These are phyloP conservation scores for Thelephora terrestris DNA, from an alignment of 1,284 basidiomycete species.

Conservation along the genomic window DNA sequence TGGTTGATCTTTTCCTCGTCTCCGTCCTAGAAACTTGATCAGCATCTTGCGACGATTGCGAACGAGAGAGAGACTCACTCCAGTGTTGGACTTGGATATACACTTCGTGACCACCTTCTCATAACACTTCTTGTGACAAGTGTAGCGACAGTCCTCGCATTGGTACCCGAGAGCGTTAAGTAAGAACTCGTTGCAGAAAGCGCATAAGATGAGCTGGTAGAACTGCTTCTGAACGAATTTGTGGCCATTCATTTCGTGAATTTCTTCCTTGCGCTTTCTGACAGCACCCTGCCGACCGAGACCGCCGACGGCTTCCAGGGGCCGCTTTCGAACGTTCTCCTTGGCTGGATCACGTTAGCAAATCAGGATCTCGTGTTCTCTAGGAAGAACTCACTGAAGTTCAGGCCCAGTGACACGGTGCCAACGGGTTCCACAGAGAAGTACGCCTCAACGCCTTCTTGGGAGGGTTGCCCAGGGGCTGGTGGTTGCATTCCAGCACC, in stretches of 20 bases:
- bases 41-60: conserved; percentile 4
- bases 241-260: conserved; percentile 99
- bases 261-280: conserved; percentile 95
- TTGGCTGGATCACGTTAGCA: conserved; percentile 54
- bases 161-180: conserved; percentile 97
- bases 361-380: conserved; percentile 8
- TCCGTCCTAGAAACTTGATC: conserved; percentile 51
- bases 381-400: conserved; percentile 65
- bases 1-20: conserved; percentile 99
- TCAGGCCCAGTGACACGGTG: conserved; percentile 75
- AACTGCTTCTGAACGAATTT: conserved; percentile 97
- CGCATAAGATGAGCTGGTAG: conserved; percentile 97
- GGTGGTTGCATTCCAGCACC: conserved; percentile 20
- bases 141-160: conserved; percentile 98
- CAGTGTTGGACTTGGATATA: conserved; percentile 93
- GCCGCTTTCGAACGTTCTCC: conserved; percentile 92
- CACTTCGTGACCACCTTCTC: conserved; percentile 99
- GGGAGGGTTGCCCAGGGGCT: conserved; percentile 19
- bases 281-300: conserved; percentile 97
- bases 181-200: conserved; percentile 95
- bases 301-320: conserved; percentile 79
- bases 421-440: conserved; percentile 98
- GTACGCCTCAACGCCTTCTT: conserved; percentile 92
- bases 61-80: conserved; percentile 43
- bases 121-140: conserved; percentile 98